Base-by-base conservation (phyloP, 768 basidiomycete species). In the Tulasnella sp. region DNA sequence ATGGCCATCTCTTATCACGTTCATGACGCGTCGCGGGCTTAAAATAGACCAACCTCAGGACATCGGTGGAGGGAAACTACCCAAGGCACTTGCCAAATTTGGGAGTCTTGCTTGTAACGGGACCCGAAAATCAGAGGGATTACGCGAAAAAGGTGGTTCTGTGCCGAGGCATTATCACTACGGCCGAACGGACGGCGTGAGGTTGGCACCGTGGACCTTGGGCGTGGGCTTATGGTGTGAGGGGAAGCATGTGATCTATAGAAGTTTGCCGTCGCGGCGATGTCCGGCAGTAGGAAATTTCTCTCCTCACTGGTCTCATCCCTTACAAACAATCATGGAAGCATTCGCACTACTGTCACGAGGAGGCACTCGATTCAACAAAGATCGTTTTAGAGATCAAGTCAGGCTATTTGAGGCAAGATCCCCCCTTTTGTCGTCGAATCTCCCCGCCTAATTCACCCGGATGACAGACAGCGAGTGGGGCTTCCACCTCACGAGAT, bases 281-380 rank as follows among this genome's bases (percentile, higher is more conserved):
- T 6, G 24, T 68, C 19, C 24, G 14, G 24, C 27, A 7, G 12
- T 14, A 36, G 62, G 62, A 68, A 68, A 31, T 31, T 68, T 68
- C 62, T 68, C 34, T 27, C 62, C 21, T 24, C 62, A 36, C 18
- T n/a, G n/a, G n/a, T n/a, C 31, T 34, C 31, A 3, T 10, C 24
- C 27, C 62, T 62, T 27, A 9, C 31, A 62, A 7, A n/a, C n/a
- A 16, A 24, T n/a, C 34, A 94, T 94, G 93, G 95, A 96, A 82
- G 92, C 95, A 6, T 99, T 99, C 85, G 93, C 93, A 81, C 85
- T 98, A 18, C 90, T 99, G 38, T 95, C 96, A 42, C 90, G 94
- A 21, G 97, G 97, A 44, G 95, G 95, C 1, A 89, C 89, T 0
- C 88, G 87, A 78, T 98, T 98, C 82, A 89, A 96, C 88, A 97